phyloP scores from a whole-genome alignment of 2,329 filamentous ascomycete genomes.

The Tolypocladium cylindrosporum region DNA sequence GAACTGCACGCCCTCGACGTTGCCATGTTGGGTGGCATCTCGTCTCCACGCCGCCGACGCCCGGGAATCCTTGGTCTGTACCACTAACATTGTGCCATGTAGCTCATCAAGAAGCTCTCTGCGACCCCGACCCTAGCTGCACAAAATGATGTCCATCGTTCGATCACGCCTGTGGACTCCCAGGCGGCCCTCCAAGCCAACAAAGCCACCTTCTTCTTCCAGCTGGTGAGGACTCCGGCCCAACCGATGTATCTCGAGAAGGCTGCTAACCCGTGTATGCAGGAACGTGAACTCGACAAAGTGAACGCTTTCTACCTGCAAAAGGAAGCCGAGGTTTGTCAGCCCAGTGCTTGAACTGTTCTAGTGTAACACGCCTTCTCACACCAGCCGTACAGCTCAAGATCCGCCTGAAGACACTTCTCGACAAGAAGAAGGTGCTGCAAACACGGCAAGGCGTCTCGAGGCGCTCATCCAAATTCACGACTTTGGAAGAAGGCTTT shows the following conservation, averaged over 20 bases:
- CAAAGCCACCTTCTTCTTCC: slow-evolving; percentile 97
- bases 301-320: slow-evolving; percentile 97
- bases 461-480: slow-evolving; percentile 85
- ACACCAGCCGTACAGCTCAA: slow-evolving; percentile 56
- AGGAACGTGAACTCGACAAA: slow-evolving; percentile 97
- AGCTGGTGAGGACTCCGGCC: slow-evolving; percentile 54
- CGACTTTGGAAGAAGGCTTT: slow-evolving; percentile 90
- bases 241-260: background rate
- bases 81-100: slow-evolving; percentile 10
- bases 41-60: background rate
- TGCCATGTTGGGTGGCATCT: background rate
- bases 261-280: slow-evolving; percentile 2
- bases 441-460: slow-evolving; percentile 74
- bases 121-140: slow-evolving; percentile 77
- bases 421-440: slow-evolving; percentile 90
- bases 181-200: slow-evolving; percentile 89
- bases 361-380: background rate
- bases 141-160: slow-evolving; percentile 52
- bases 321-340: slow-evolving; percentile 86
- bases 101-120: slow-evolving; percentile 98
- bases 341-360: background rate
- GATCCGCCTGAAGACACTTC: slow-evolving; percentile 78
- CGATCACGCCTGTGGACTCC: slow-evolving; percentile 51
- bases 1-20: background rate
- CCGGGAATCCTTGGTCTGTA: background rate